phyloP scores from a whole-genome alignment of 1,284 basidiomycete species.

The Golubevia pallescens region DNA sequence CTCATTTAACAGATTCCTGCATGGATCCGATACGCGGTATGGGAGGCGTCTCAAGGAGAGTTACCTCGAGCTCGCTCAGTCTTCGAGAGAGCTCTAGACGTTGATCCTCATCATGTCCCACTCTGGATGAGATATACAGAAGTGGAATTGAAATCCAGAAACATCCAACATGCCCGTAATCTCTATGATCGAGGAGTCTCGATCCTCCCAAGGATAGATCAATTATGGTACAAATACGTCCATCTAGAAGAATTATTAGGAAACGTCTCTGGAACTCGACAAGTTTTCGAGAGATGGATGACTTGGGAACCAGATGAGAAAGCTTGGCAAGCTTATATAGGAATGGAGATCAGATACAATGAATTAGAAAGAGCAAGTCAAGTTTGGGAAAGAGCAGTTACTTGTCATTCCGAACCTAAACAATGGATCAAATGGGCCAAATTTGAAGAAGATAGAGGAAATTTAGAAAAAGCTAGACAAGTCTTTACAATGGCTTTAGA shows the following conservation, averaged over 20 bases:
- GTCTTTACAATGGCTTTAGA: slow-evolving; percentile 96
- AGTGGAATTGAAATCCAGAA: slow-evolving; percentile 95
- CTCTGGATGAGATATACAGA: slow-evolving; percentile 97
- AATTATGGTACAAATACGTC: slow-evolving; percentile 94
- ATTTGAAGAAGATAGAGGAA: slow-evolving; percentile 89
- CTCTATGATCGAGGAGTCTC: slow-evolving; percentile 96
- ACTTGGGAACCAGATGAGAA: slow-evolving; percentile 99
- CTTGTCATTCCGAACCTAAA: slow-evolving; percentile 87
- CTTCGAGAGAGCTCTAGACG: slow-evolving; percentile 94
- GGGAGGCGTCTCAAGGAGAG: slow-evolving; percentile 94
- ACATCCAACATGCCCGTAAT: slow-evolving; percentile 95
- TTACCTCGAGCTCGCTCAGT: slow-evolving; percentile 75
- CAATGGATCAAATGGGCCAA: slow-evolving; percentile 97
- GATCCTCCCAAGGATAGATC: slow-evolving; percentile 88
- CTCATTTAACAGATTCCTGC: slow-evolving; percentile 59
- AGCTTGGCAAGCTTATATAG: slow-evolving; percentile 99
- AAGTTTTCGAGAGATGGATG: slow-evolving; percentile 99
- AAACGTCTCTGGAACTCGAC: slow-evolving; percentile 91
- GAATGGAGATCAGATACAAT: slow-evolving; percentile 86
- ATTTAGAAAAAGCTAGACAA: slow-evolving; percentile 82
- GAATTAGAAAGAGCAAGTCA: slow-evolving; percentile 89
- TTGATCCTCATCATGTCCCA: slow-evolving; percentile 85
- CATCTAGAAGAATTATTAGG: slow-evolving; percentile 96
- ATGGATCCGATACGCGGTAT: slow-evolving; percentile 72
- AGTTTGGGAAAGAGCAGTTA: slow-evolving; percentile 94